phyloP scores from a whole-genome alignment of 768 basidiomycete species.

The Termitomyces bulborhizus region DNA sequence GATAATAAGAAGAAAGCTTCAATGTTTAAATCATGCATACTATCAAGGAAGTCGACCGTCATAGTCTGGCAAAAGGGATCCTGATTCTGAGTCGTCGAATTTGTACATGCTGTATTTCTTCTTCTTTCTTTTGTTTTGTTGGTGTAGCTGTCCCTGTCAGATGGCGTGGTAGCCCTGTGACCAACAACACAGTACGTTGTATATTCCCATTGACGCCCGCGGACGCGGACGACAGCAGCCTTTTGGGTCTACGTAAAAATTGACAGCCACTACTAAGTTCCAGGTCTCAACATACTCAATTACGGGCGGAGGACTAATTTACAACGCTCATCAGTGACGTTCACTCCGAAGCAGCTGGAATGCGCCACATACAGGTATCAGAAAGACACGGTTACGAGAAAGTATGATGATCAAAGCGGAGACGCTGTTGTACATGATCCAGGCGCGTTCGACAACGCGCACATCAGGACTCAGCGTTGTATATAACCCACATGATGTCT shows the following conservation, averaged over 20 bases:
- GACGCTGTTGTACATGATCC: not conserved
- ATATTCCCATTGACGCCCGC: slow-evolving; percentile 51
- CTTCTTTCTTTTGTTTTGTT: no score
- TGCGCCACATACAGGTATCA: not conserved
- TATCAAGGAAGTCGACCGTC: slow-evolving; percentile 44
- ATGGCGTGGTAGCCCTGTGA: no score
- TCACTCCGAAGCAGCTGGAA: not conserved
- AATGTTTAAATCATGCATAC: slow-evolving; percentile 19
- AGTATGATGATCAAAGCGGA: not conserved
- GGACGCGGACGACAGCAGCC: slow-evolving; percentile 26
- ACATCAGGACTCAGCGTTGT: no score
- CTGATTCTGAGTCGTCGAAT: slow-evolving; percentile 48
- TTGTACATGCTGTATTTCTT: slow-evolving; percentile 33
- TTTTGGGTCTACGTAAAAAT: not conserved
- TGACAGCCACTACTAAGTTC: not conserved
- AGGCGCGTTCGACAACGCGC: not conserved
- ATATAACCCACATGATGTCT: no score
- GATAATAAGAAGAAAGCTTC: not conserved
- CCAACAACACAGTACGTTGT: slow-evolving; percentile 25
- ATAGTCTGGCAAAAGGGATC: slow-evolving; percentile 48
- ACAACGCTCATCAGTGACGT: not conserved
- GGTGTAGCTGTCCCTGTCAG: no score
- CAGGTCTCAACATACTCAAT: not conserved
- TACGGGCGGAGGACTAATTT: no score
- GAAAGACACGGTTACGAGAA: not conserved